Conservation (phyloP, 2,329 filamentous ascomycete genomes). For the Hypoxylon sp. region DNA sequence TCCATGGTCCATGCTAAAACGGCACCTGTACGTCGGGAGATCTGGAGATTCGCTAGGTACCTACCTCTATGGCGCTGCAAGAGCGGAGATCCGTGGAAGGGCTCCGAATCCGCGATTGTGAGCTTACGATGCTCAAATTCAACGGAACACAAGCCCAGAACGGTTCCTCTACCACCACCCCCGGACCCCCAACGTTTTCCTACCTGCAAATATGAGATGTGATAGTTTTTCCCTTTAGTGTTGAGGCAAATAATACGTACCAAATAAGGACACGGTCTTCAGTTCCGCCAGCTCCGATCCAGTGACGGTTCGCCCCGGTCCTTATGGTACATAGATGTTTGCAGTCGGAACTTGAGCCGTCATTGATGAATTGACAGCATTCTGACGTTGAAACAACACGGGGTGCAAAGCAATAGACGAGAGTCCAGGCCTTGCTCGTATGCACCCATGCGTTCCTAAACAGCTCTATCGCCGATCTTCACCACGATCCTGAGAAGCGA, state of each 20-base stretch:
- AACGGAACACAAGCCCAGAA: conserved; percentile 24
- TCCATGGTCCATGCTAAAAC: conserved; percentile 19
- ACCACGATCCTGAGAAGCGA: conserved; percentile 21
- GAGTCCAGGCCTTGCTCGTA: conserved; percentile 34
- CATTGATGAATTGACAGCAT: conserved; percentile 34
- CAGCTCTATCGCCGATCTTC: conserved; percentile 31
- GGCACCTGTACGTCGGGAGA: conserved; percentile 36
- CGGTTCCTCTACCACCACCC: conserved; percentile 31
- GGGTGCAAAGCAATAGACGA: conserved; percentile 24
- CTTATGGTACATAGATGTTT: conserved; percentile 17
- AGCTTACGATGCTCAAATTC: conserved; percentile 19
- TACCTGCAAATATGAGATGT: conserved; percentile 41
- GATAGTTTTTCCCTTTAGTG: conserved; percentile 33
- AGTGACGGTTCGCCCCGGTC: conserved; percentile 30
- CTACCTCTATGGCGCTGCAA: conserved; percentile 12
- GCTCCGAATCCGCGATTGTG: conserved; percentile 28
- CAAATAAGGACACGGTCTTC: conserved; percentile 27
- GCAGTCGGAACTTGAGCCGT: conserved; percentile 10
- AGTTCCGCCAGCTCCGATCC: conserved; percentile 37
- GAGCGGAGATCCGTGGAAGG: conserved; percentile 19
- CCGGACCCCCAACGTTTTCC: conserved; percentile 29
- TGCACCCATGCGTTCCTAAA: conserved; percentile 16
- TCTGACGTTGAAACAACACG: conserved; percentile 40
- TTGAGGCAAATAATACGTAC: conserved; percentile 37
- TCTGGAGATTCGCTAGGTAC: conserved; percentile 26